Conservation (phyloP, 179 eudicot genomes). For the Spergularia azorica region DNA sequence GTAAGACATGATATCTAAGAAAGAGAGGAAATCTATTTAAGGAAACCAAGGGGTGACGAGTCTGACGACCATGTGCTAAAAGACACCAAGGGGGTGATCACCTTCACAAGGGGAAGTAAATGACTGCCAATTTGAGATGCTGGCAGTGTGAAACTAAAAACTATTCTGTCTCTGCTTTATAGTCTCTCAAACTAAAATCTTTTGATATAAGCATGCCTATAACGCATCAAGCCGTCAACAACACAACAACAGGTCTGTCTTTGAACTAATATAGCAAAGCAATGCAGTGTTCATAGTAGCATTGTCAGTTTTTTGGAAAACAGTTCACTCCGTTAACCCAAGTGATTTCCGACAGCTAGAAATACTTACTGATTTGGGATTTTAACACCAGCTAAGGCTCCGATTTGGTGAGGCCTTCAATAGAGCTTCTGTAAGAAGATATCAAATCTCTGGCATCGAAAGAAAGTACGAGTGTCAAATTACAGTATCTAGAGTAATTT, state of each 20-base stretch:
- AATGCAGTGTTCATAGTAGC: not conserved
- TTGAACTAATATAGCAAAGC: not conserved
- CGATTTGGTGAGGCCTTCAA: constrained; percentile 66
- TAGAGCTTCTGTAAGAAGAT: constrained; percentile 58
- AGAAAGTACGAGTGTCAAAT: constrained; percentile 11
- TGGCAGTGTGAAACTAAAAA: not conserved
- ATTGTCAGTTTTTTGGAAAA: not conserved
- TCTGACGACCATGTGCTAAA: no score
- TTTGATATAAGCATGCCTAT: no score
- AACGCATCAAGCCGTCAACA: no score
- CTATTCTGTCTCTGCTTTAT: not conserved
- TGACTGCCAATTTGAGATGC: not conserved
- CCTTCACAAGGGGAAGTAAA: not conserved
- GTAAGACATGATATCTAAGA: no score
- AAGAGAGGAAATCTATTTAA: no score
- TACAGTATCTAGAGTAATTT: not conserved
- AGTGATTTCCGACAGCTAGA: not conserved
- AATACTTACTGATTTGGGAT: constrained; percentile 18
- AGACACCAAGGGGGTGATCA: not conserved
- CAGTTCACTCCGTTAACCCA: not conserved
- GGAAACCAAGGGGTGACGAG: no score
- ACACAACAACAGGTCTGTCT: no score
- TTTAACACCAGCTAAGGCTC: constrained; percentile 36
- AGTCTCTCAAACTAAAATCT: not conserved
- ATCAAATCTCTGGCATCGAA: constrained; percentile 63